Conservation (phyloP, 2,329 filamentous ascomycete species). For the Mariannaea elegans region DNA sequence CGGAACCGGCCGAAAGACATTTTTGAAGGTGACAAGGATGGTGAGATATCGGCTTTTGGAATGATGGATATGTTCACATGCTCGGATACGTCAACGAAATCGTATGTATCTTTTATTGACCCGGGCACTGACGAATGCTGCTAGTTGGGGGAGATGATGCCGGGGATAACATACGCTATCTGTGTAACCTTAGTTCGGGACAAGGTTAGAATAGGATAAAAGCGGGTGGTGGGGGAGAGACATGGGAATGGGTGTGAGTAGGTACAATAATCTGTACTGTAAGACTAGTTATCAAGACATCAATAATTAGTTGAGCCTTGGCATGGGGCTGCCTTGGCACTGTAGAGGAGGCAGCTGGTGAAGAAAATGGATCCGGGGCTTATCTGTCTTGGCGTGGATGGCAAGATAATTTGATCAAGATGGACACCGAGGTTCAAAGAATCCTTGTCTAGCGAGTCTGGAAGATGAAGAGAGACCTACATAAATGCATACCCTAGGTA, state of each 20-base stretch:
- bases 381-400: slow-evolving; percentile 9
- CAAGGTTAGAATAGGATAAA: background rate
- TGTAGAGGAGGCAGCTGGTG: background rate
- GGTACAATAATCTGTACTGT: too few species aligned
- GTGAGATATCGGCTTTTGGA: background rate
- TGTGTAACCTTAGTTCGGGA: too few species aligned
- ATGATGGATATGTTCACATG: too few species aligned
- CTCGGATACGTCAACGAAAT: too few species aligned
- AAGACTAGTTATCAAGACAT: background rate
- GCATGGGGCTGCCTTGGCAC: background rate
- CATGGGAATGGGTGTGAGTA: background rate
- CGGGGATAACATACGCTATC: too few species aligned
- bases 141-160: background rate
- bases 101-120: too few species aligned
- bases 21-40: background rate
- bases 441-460: background rate
- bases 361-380: background rate
- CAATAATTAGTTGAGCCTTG: background rate
- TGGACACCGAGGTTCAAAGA: slow-evolving; percentile 2
- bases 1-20: slow-evolving; percentile 18
- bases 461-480: background rate
- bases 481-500: too few species aligned
- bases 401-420: slow-evolving; percentile 3
- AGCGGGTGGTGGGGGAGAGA: background rate
- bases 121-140: background rate